Evolutionary conservation across 2,329 filamentous ascomycete species (phyloP).

Genomic region (Apiospora arundinis): DNA sequence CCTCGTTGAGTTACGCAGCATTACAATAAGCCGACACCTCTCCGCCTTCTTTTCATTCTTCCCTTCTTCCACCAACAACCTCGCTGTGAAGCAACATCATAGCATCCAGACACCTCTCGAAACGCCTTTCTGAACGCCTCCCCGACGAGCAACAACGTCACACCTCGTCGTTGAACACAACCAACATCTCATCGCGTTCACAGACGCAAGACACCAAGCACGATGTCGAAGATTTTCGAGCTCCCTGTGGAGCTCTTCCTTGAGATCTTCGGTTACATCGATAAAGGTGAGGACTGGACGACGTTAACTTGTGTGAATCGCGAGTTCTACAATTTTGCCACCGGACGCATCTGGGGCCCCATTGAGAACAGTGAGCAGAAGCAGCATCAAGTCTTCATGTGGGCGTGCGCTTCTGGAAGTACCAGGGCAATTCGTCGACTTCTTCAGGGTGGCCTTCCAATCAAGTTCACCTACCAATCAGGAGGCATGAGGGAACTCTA

Average conservation of each 20-base stretch:
- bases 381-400: background rate
- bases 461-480: background rate
- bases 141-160: no score
- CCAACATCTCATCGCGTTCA: no score
- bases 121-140: no score
- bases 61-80: no score
- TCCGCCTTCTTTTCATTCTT: no score
- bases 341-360: background rate
- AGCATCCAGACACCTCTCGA: no score
- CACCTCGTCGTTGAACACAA: no score
- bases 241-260: background rate
- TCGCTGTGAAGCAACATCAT: no score
- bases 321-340: background rate
- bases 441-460: background rate
- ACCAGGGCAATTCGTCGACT: background rate
- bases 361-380: background rate
- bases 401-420: background rate
- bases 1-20: no score
- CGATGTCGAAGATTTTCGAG: background rate
- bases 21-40: no score
- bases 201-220: background rate
- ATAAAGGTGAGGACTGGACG: background rate
- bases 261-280: background rate
- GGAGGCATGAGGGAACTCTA: accelerated
- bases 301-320: background rate